These are phyloP conservation scores for Murraya paniculata DNA, from an alignment of 345 rosid species.

Conservation along the genomic window DNA sequence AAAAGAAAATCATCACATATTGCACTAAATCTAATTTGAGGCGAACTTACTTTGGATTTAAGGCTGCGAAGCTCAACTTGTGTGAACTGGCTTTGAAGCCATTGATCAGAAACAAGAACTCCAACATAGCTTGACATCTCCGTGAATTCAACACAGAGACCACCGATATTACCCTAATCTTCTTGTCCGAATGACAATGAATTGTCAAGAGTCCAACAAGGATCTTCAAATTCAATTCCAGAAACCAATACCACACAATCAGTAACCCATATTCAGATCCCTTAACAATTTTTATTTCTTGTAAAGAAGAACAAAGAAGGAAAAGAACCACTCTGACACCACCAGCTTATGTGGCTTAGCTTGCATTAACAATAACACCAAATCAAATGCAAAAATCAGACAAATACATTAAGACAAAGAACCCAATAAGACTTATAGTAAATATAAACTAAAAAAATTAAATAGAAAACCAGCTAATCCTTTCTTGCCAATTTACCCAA, in stretches of 20 bases:
- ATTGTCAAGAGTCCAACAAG: constrained; percentile 13
- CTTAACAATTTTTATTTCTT: neutral
- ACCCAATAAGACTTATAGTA: constrained; percentile 3
- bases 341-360: constrained; percentile 2
- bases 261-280: constrained; percentile 31
- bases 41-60: constrained; percentile 58
- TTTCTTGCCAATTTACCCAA: neutral
- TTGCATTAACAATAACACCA: constrained; percentile 1
- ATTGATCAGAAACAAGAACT: constrained; percentile 75
- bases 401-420: neutral
- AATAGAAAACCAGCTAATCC: neutral
- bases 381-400: constrained; percentile 11
- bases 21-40: neutral
- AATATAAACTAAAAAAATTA: constrained; percentile 5
- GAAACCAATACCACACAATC: constrained; percentile 24
- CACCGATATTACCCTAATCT: constrained; percentile 7
- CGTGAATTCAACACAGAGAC: constrained; percentile 16
- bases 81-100: constrained; percentile 83
- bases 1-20: neutral
- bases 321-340: constrained; percentile 7
- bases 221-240: constrained; percentile 23
- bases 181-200: constrained; percentile 7
- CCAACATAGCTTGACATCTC: constrained; percentile 74
- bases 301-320: neutral
- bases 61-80: constrained; percentile 93